These are phyloP conservation scores for Clarireedia sp. DNA, from an alignment of 2,329 filamentous ascomycete species.

Conservation along the genomic window DNA sequence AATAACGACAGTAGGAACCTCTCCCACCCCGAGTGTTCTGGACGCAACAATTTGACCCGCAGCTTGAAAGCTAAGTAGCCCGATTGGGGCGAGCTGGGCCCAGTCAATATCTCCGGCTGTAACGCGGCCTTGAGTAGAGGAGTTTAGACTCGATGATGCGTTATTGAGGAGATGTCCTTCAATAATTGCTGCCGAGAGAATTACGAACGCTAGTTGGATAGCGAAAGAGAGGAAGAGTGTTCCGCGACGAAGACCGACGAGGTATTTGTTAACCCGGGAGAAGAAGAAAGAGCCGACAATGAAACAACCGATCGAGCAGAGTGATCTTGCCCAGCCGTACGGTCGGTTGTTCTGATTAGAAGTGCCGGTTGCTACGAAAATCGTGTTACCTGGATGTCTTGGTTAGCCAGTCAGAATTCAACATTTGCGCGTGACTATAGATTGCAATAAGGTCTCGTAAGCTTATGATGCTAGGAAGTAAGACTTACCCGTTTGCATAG, in stretches of 20 bases:
- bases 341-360: constrained; percentile 42
- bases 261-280: constrained; percentile 55
- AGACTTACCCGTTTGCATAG: constrained; percentile 54
- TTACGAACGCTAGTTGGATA: constrained; percentile 43
- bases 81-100: constrained; percentile 58
- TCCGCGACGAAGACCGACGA: constrained; percentile 48
- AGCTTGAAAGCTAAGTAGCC: constrained; percentile 61
- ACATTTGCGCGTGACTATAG: not conserved
- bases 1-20: constrained; percentile 66
- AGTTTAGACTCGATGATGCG: too few species aligned
- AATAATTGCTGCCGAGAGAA: constrained; percentile 41
- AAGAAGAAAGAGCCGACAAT: constrained; percentile 66
- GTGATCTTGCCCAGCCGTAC: constrained; percentile 62
- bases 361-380: constrained; percentile 69
- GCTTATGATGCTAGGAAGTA: not conserved
- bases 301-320: constrained; percentile 60
- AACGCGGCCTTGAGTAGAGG: not conserved
- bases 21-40: constrained; percentile 57
- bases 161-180: not conserved
- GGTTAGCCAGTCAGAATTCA: not conserved
- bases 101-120: constrained; percentile 31
- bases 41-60: constrained; percentile 69
- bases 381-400: constrained; percentile 53
- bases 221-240: constrained; percentile 53
- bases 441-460: not conserved